phyloP scores from a whole-genome alignment of 768 basidiomycete genomes.

The Leccinum truebloodii region DNA sequence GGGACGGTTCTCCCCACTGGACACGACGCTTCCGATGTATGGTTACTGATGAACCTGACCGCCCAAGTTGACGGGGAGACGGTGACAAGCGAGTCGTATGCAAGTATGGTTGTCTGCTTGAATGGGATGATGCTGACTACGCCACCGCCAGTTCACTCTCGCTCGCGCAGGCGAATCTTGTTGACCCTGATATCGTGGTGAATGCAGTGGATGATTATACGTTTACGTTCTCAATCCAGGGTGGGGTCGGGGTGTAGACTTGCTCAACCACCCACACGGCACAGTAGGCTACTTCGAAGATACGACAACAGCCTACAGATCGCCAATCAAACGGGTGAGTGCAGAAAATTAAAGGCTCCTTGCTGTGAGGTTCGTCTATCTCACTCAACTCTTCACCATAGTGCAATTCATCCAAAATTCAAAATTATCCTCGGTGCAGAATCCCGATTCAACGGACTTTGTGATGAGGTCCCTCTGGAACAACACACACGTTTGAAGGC shows the following conservation, averaged over 20 bases:
- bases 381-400: too few relatives aligned
- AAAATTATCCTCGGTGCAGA: too few relatives aligned
- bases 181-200: too few relatives aligned
- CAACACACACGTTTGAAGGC: too few relatives aligned
- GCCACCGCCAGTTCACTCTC: conserved; percentile 49
- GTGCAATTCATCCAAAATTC: too few relatives aligned
- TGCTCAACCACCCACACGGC: conserved; percentile 59
- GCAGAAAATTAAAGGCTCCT: too few relatives aligned
- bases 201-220: conserved; percentile 34
- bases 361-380: too few relatives aligned
- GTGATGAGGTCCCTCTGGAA: too few relatives aligned
- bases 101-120: conserved; percentile 27
- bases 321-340: too few relatives aligned
- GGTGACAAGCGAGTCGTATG: conserved; percentile 53
- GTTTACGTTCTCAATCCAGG: conserved; percentile 52
- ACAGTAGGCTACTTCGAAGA: conserved; percentile 57
- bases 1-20: conserved; percentile 46
- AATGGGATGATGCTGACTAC: not conserved
- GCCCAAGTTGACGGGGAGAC: conserved; percentile 41
- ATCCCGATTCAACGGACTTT: too few relatives aligned
- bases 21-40: conserved; percentile 44
- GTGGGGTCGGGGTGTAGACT: conserved; percentile 57
- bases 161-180: conserved; percentile 31
- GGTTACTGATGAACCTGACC: conserved; percentile 52
- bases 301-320: not conserved